Base-by-base conservation (phyloP, 352 stramenopile genomes). In the Pythium aristosporum region DNA sequence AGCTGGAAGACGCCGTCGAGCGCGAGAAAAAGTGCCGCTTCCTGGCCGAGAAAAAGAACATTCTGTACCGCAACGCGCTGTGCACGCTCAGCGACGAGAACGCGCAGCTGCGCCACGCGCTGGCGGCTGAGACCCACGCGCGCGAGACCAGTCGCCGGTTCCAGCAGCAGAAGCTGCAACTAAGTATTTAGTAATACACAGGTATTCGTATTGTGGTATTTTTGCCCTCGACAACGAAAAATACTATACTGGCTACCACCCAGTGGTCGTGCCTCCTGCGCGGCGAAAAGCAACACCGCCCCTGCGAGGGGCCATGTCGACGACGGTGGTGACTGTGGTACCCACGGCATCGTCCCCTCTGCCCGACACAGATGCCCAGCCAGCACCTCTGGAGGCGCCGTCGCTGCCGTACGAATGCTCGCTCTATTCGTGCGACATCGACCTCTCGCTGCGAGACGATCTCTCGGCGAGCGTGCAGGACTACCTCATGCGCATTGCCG, bases 11-110 rank as follows among this genome's bases (percentile, higher is more conserved):
- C 34, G 69, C 63, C 9, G 66, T 89, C 41, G 74, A 80, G 53
- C 72, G 79, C 41, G 82, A 92, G 51, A 79, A 81, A 30, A 91
- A 90, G 54, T 89, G 82, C 56, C 82, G 80, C 34, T 86, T 87
- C 34, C 71, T 92, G 21, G 74, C 79, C 5, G 82, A 92, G 64
- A 74, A 80, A 44, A 89, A 89, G 69, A 89, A 89, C 61, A 85
- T 89, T 34, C 20, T 92, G 28, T 92, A 92, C 34, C 80, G 82
- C 61, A 87, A 87, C 32, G 82, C 87, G 47, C 64, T 92, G 18
- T 49, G 83, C 48, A 62, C 76, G 0, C 56, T 88, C 20, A 82
- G 73, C 18, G 76, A 89, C 12, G 79, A 87, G 63, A 92, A 87
- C 57, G 42, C 74, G 15, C 55, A 68, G 44, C 63, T 92, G 20